Evolutionary conservation across 73 alveolate species (phyloP).

Genomic region (Paramecium primaurelia): DNA sequence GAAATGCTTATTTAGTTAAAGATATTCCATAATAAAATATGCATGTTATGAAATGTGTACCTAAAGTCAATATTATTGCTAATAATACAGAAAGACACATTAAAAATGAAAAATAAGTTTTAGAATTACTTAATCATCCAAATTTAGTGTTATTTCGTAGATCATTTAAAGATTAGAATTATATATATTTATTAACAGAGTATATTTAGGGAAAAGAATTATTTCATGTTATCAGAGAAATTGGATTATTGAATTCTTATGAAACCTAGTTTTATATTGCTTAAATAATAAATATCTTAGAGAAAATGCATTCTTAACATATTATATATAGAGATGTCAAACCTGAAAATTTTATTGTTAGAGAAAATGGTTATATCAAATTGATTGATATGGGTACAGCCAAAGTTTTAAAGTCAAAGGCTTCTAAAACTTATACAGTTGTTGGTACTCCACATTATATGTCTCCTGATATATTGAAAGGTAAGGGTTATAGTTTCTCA

Average conservation of each 20-base stretch:
- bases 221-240: conserved; percentile 57
- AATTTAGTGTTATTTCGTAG: conserved; percentile 20
- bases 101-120: conserved; percentile 45
- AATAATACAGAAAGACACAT: conserved; percentile 33
- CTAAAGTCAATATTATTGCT: conserved; percentile 31
- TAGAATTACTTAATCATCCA: conserved; percentile 39
- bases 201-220: conserved; percentile 56
- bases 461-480: conserved; percentile 77
- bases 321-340: conserved; percentile 74
- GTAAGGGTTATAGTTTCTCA: conserved; percentile 61
- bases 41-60: conserved; percentile 51
- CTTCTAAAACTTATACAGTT: conserved; percentile 45
- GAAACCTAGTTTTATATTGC: conserved; percentile 74
- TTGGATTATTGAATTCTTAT: conserved; percentile 65
- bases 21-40: not conserved
- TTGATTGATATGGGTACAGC: conserved; percentile 78
- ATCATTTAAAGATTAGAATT: conserved; percentile 56
- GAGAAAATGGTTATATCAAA: conserved; percentile 63
- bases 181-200: conserved; percentile 50
- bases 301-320: conserved; percentile 67
- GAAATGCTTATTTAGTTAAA: conserved; percentile 47
- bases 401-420: conserved; percentile 61
- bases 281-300: conserved; percentile 62
- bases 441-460: conserved; percentile 79
- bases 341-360: conserved; percentile 75